A percentile compares a stretch with the other conserved stretches of the same genome.
phyloP scores from a whole-genome alignment of 1,284 basidiomycete species.

The Prillingera fragicola region DNA sequence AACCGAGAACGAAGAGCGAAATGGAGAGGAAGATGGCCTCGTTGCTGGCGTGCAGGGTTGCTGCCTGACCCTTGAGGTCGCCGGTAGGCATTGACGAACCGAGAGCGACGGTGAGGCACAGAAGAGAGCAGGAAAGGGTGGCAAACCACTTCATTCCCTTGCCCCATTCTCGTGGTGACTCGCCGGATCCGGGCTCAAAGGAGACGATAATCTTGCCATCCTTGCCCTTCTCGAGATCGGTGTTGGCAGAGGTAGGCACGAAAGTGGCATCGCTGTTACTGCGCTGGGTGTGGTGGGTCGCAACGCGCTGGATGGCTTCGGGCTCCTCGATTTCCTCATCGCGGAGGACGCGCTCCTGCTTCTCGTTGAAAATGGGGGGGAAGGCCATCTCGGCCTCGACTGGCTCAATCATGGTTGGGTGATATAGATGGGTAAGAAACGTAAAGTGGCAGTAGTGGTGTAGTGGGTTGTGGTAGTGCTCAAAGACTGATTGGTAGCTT shows the following conservation, averaged over 20 bases:
- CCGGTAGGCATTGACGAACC: conserved; percentile 51
- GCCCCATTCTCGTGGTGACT: conserved; percentile 35
- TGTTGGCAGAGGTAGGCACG: conserved; percentile 1
- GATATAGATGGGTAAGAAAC: no score
- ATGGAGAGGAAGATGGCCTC: conserved; percentile 48
- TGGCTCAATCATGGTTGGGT: conserved; percentile 30
- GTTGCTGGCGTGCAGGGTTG: conserved; percentile 43
- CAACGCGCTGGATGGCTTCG: not conserved
- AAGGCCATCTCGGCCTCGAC: conserved; percentile 36
- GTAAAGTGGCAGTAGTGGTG: no score
- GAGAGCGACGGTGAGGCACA: conserved; percentile 43
- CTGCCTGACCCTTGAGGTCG: conserved; percentile 40
- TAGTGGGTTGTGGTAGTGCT: no score
- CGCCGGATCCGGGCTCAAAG: conserved; percentile 26
- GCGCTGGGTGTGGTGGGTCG: not conserved
- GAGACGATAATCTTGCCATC: conserved; percentile 27
- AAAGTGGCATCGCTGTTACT: no score
- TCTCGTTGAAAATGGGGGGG: conserved; percentile 31
- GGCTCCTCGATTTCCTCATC: conserved; percentile 25
- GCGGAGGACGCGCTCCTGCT: conserved; percentile 22
- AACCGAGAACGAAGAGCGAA: conserved; percentile 52
- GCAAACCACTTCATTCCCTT: conserved; percentile 33
- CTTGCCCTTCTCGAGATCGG: conserved; percentile 17
- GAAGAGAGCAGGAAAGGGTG: conserved; percentile 28
- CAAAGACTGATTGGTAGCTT: no score